Evolutionary conservation across 1,139 yeast genomes (phyloP).

Genomic region (Pichia sp.): DNA sequence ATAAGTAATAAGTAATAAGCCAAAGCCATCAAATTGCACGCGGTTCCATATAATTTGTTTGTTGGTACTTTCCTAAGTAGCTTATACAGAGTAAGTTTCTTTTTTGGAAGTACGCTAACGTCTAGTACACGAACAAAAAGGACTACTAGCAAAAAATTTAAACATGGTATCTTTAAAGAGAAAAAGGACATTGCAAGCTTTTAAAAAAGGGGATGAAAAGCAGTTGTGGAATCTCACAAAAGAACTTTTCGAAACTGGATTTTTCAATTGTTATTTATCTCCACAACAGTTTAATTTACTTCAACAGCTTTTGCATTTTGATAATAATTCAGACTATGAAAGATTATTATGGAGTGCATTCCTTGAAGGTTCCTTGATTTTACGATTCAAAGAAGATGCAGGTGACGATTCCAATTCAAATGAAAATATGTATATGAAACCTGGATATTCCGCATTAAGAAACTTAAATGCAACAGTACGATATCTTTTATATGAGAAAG

Average conservation of each 20-base stretch:
- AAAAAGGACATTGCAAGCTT: conserved; percentile 32
- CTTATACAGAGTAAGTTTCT: too few relatives aligned
- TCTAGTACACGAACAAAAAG: too few relatives aligned
- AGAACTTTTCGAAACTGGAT: conserved; percentile 39
- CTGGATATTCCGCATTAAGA: conserved; percentile 45
- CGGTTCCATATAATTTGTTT: too few relatives aligned
- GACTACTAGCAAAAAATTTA: too few relatives aligned
- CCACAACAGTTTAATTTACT: conserved; percentile 57
- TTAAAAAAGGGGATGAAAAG: conserved; percentile 37
- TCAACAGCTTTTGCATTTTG: conserved; percentile 36
- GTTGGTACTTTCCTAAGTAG: too few relatives aligned
- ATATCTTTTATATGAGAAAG: conserved; percentile 69
- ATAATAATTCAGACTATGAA: conserved; percentile 20
- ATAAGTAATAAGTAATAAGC: too few relatives aligned
- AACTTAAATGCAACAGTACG: conserved; percentile 58
- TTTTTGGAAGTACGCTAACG: too few relatives aligned
- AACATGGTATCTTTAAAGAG: conserved; percentile 3
- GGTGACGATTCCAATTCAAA: conserved; percentile 14
- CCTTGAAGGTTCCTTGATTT: conserved; percentile 44
- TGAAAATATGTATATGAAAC: conserved; percentile 35
- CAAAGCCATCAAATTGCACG: too few relatives aligned
- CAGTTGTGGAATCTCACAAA: conserved; percentile 44
- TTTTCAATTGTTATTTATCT: conserved; percentile 54
- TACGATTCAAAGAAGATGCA: conserved; percentile 30
- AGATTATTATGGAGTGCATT: conserved; percentile 47